Percentiles rank a stretch among this genome's conserved stretches.
Evolutionary conservation across 2,329 filamentous ascomycete genomes (phyloP).

Genomic region (Talaromyces marneffei): DNA sequence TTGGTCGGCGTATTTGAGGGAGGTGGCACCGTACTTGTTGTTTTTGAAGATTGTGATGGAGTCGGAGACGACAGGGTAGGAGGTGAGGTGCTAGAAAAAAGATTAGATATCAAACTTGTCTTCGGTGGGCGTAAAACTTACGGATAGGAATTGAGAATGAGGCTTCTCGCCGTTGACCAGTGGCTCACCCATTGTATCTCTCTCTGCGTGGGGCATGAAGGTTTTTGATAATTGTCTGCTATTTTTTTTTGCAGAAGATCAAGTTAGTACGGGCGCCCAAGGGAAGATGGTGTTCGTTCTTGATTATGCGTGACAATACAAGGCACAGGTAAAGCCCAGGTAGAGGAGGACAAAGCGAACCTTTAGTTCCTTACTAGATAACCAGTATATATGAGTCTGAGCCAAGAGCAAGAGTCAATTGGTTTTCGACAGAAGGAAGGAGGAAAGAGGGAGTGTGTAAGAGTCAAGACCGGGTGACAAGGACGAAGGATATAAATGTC

Average conservation of each 20-base stretch:
- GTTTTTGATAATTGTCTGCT: not conserved
- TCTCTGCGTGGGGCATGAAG: constrained; percentile 47
- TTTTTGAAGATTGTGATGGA: constrained; percentile 70
- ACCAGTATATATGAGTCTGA: not conserved
- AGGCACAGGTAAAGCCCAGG: not conserved
- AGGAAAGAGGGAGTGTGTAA: not conserved
- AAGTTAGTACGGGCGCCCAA: not conserved
- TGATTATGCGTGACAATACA: not conserved
- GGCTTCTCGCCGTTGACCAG: constrained; percentile 47
- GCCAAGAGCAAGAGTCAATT: not conserved
- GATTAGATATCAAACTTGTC: not conserved
- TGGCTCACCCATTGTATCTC: constrained; percentile 42
- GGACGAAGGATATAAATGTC: not conserved
- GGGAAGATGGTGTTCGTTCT: not conserved
- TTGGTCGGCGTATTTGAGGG: constrained; percentile 66
- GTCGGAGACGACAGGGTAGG: constrained; percentile 79
- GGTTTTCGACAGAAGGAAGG: not conserved
- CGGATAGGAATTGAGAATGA: constrained; percentile 43
- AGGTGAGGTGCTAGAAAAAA: constrained; percentile 64
- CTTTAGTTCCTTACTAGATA: not conserved
- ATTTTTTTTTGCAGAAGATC: not conserved
- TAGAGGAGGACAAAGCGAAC: not conserved
- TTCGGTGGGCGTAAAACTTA: no score
- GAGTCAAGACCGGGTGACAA: not conserved
- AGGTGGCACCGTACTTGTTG: constrained; percentile 78